Base-by-base conservation (phyloP, 202 grass and related monocot genomes). In the Saccharum hybrid region DNA sequence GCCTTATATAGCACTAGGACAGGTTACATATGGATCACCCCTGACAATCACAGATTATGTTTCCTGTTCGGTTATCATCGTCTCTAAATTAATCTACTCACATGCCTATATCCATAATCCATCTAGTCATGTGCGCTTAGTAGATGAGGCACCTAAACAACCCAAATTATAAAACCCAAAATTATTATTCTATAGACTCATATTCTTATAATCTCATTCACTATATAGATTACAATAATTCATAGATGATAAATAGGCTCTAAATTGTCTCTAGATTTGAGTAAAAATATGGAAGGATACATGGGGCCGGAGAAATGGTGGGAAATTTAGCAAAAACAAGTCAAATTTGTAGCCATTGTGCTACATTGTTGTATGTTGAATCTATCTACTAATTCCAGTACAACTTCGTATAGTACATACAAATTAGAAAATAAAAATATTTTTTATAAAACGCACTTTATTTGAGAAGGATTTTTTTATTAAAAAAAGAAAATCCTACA, bases 361-460 rank as follows among this genome's bases (percentile, higher is more conserved):
- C 8, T 60, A 60, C 56, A 19, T 28, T 28, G 28, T 28, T 28
- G 1, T 28, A 10, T 22, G 18, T 22, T 59, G 8, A 21, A 59
- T 59, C 7, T 23, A 60, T 23, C 0, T 60, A 60, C 8, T 18
- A 10, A 23, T 4, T 23, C 21, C 6, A 21, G 0, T 11, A 23
- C 19, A 19, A 9, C 1, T 21, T 23, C 2, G 0, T 19, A 23
- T 2, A 1, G 0, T 11, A 4, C 9, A 8, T 21, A 11, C 0
- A 1, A 1, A 23, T 21, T 57, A n/a, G 0, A 18, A n/a, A 56
- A n/a, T 21, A 9, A 18, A 51, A 49, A 15, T 5, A 15, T 0
- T 2, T 52, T 52, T 52, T 54, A 54, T 54, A 54, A 54, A 8
- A 21, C 19, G n/a, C 52, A 21, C 0, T 57, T 57, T 57, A 8